These are phyloP conservation scores for Heliocybe sulcata DNA, from an alignment of 1,284 basidiomycete species.

Conservation along the genomic window DNA sequence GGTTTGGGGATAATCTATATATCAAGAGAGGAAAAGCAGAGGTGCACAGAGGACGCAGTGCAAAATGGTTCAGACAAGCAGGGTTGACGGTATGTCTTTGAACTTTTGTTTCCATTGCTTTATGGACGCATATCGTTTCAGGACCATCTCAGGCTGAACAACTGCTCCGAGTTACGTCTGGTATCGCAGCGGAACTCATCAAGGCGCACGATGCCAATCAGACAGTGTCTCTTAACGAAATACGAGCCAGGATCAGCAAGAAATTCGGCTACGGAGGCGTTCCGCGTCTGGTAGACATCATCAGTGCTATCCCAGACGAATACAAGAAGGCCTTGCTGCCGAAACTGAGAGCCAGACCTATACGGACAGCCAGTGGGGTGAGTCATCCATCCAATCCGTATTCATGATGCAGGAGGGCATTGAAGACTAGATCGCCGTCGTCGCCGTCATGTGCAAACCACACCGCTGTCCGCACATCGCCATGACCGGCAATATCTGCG, in stretches of 20 bases:
- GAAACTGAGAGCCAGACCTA: constrained; percentile 89
- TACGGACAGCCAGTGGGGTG: constrained; percentile 96
- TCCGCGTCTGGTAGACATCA: constrained; percentile 94
- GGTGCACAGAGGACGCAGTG: background rate
- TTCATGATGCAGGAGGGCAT: no score
- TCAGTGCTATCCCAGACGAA: constrained; percentile 96
- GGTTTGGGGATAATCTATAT: no score
- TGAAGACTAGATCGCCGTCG: constrained; percentile 97
- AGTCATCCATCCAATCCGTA: constrained; percentile 17
- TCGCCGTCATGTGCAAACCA: constrained; percentile 99
- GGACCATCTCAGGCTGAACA: constrained; percentile 86
- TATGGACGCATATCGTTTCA: constrained; percentile 15
- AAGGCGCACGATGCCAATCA: constrained; percentile 77
- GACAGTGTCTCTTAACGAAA: constrained; percentile 81
- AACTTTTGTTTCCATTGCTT: background rate
- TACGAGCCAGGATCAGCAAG: constrained; percentile 87
- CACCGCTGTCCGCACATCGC: constrained; percentile 99
- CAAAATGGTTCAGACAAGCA: constrained; percentile 1
- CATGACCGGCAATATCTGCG: constrained; percentile 99
- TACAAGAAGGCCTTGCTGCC: constrained; percentile 91
- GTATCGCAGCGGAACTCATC: constrained; percentile 92
- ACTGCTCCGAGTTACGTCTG: constrained; percentile 87
- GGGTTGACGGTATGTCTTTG: background rate
- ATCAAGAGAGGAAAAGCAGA: background rate
- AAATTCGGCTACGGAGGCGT: constrained; percentile 84